Evolutionary conservation across 768 basidiomycete species (phyloP).

Genomic region (Amanita exitialis): DNA sequence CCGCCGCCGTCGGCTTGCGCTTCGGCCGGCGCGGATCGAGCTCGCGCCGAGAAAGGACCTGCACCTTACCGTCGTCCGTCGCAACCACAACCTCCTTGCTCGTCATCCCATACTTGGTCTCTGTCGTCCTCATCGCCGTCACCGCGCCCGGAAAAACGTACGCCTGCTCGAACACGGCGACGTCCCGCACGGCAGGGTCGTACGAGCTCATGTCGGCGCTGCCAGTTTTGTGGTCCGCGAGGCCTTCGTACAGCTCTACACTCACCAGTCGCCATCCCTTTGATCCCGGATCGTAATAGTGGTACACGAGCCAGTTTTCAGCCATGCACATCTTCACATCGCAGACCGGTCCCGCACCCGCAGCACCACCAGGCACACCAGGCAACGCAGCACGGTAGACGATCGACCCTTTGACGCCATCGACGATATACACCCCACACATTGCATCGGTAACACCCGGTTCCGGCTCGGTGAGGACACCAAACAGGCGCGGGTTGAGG

Average conservation of each 20-base stretch:
- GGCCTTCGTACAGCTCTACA: slow-evolving; percentile 86
- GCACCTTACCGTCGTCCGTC: slow-evolving; percentile 62
- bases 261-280: slow-evolving; percentile 70
- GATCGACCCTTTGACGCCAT: slow-evolving; percentile 67
- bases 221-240: slow-evolving; percentile 54
- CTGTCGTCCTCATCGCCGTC: slow-evolving; percentile 62
- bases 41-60: slow-evolving; percentile 59
- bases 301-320: slow-evolving; percentile 93
- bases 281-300: slow-evolving; percentile 62
- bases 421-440: slow-evolving; percentile 72
- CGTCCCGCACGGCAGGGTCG: slow-evolving; percentile 39
- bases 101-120: slow-evolving; percentile 83
- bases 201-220: slow-evolving; percentile 40
- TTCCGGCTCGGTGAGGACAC: slow-evolving; percentile 41
- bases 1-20: slow-evolving; percentile 58
- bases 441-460: slow-evolving; percentile 4
- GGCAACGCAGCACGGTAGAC: slow-evolving; percentile 59
- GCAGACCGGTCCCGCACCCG: slow-evolving; percentile 28
- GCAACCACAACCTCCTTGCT: slow-evolving; percentile 85
- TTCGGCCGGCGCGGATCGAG: slow-evolving; percentile 80
- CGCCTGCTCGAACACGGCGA: slow-evolving; percentile 56
- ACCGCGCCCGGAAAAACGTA: slow-evolving; percentile 64
- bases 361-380: slow-evolving; percentile 15
- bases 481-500: slow-evolving; percentile 72
- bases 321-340: slow-evolving; percentile 59